Evolutionary conservation across 2,329 filamentous ascomycete species (phyloP), one percentile per base, ranked within the genome.

Genomic region (Aphanocladium album): DNA sequence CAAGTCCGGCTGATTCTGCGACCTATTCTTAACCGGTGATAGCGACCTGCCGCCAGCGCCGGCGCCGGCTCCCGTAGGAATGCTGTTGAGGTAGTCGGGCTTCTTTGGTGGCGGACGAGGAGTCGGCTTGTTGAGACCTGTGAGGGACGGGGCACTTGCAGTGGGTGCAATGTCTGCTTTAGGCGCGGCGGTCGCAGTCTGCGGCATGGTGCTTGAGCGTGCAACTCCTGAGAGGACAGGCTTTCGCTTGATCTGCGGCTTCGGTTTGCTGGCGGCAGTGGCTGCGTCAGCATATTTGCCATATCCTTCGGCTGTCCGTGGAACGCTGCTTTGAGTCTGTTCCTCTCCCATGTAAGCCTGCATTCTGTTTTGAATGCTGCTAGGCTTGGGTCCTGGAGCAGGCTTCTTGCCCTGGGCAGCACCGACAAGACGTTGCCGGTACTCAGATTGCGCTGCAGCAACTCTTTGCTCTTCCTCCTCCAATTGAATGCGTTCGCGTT

Each of bases 351-450:
- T 78, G 54, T 98, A 79, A 54, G 85, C 91, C 76, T 96, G 90
- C 59, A 99, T 91, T 64, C 93, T 88, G 70, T 90, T 92, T 72
- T 98, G 92, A 67, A 99, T 99, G 27, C 88, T 90, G n/a, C 87
- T 84, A 19, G 92, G 91, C 73, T 80, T 84, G 60, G 81, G 84
- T 60, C 75, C 74, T 17, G 76, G 77, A 19, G 72, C 73, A 7
- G 75, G 72, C 47, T 73, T 76, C 33, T 72, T 70, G 2, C 70
- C 67, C 19, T 72, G 66, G 9, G 73, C 70, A 27, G 77, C 75
- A 47, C 78, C 79, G 21, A 89, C 85, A 43, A 96, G 77, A 23
- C 89, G 86, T 67, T 87, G 86, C 37, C 89, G 86, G 72, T 98
- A 96, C 73, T 96, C 93, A 1, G 90, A 92, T 19, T 91, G 92